Base-by-base conservation (phyloP, 441 rosid genomes). In the Bruguiera hainesii region DNA sequence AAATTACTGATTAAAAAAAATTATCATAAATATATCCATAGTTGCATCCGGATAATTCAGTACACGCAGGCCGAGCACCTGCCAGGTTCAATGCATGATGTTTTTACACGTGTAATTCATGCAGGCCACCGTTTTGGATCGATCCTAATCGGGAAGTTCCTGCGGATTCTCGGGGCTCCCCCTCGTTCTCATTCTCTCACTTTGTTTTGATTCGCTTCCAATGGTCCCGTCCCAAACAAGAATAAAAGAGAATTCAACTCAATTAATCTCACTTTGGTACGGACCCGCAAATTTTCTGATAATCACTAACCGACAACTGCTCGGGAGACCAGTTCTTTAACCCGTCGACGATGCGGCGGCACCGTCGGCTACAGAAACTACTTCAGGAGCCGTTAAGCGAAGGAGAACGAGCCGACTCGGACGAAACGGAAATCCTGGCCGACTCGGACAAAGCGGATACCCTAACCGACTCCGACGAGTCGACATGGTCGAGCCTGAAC, bases 221-320 rank as follows among this genome's bases (percentile, higher is more conserved):
- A 31, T 31, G 7, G 35, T 31, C 7, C 35, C 35, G 8, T 31
- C 7, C 35, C 35, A 31, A 31, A 31, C 35, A 31, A 29, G 5
- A 29, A 29, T 1, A 31, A 31, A 7, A 31, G 35, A 31, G 7
- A 21, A 7, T 21, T 53, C 57, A 20, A 21, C 15, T 3, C 57
- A 7, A 23, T 28, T 13, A 21, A 0, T 23, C 57, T 25, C 29
- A 21, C 28, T 21, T 21, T 21, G 11, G 57, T 25, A 8, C 3
- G 25, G 8, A 21, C 29, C 9, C 28, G 1, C 57, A 20, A 53
- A 5, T 53, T 13, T 21, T 21, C 28, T 31, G 3, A 63, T 25
- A 55, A 82, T 85, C 85, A 65, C 82, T 67, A 76, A 82, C 73
- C 75, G 16, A 81, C 37, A 62, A 77, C 18, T 78, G 64, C 64